Evolutionary conservation across 176 grass and related monocot genomes (phyloP), one percentile per base, ranked within the genome.

Genomic region (Cenchrus purpureus): DNA sequence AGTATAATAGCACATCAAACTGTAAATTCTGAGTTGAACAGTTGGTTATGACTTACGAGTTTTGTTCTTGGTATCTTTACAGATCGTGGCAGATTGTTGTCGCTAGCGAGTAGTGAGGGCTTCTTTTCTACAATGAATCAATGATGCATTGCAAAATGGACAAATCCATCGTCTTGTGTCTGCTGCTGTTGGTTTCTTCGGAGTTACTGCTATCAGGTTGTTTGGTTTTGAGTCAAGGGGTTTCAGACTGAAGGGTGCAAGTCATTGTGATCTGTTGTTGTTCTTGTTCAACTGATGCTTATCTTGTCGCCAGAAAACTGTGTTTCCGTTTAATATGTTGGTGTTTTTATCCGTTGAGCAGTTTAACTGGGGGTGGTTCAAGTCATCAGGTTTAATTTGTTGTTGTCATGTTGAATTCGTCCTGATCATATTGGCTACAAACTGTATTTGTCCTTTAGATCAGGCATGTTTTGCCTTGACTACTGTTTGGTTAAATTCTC

Each of bases 1-100:
- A n/a, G 15, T 65, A 73, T 14, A 14, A 61, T 53, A 72, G 20
- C 0, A 20, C 20, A 32, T 54, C 12, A 29, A 22, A 74, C 2
- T 53, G 1, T 40, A 52, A 54, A 16, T 74, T 50, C 7, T 34
- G 45, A 54, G 49, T 17, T 74, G 5, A 15, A 50, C 16, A 20
- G 12, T 46, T 76, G 32, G 16, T 69, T 73, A 34, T 3, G 34
- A 34, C 34, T 34, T 34, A 34, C 34, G 69, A 50, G 10, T 73
- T 64, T 55, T 77, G 20, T 71, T 4, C 10, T 31, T 68, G 20
- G 55, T 44, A n/a, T 76, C 4, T 76, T 84, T 76, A 12, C 72
- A 84, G 82, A 84, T 76, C 62, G 20, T 76, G 59, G 60, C 32
- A 75, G 29, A 57, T 12, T 75, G 51, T 40, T 32, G 32, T 57